Percentiles rank a stretch among this genome's conserved stretches.
Conservation (phyloP, 139 green algal genomes). For the Coelastrella sp. region DNA sequence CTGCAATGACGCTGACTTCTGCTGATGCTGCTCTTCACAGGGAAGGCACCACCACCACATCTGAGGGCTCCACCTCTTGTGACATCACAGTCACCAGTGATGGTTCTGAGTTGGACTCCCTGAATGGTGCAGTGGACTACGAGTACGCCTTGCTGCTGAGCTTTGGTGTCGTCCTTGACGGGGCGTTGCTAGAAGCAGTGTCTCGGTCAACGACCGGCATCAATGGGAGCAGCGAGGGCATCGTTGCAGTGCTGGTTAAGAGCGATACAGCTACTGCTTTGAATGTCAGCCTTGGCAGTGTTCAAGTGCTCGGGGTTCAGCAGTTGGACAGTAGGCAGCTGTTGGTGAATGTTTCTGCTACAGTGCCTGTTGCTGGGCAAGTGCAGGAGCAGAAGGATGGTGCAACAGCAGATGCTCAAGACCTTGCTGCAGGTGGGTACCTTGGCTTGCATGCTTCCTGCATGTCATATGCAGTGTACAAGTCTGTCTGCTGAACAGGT, state of each 20-base stretch:
- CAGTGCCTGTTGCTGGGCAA: slow-evolving; percentile 13
- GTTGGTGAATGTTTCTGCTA: slow-evolving; percentile 44
- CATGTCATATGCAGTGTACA: too few species aligned
- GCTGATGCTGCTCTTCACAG: not conserved
- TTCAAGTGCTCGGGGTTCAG: slow-evolving; percentile 34
- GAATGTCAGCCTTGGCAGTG: slow-evolving; percentile 34
- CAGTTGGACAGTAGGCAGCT: slow-evolving; percentile 40
- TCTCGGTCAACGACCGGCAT: slow-evolving; percentile 37
- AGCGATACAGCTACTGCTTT: slow-evolving; percentile 45
- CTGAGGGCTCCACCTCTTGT: slow-evolving; percentile 40
- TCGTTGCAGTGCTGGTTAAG: slow-evolving; percentile 45
- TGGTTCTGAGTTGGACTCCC: not conserved
- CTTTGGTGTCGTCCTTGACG: slow-evolving; percentile 44
- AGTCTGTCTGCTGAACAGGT: too few species aligned
- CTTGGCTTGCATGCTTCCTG: not conserved
- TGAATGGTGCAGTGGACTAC: not conserved
- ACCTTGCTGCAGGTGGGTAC: slow-evolving; percentile 24
- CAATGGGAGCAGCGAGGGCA: slow-evolving; percentile 48
- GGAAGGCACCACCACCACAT: slow-evolving; percentile 30
- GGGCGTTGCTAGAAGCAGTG: slow-evolving; percentile 16
- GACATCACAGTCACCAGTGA: slow-evolving; percentile 19
- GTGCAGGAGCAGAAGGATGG: not conserved
- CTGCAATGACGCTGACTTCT: not conserved
- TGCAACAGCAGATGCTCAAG: not conserved
- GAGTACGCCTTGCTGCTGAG: slow-evolving; percentile 42